Conservation (phyloP, 495 filamentous ascomycete species). For the Hyaloscypha variabilis region DNA sequence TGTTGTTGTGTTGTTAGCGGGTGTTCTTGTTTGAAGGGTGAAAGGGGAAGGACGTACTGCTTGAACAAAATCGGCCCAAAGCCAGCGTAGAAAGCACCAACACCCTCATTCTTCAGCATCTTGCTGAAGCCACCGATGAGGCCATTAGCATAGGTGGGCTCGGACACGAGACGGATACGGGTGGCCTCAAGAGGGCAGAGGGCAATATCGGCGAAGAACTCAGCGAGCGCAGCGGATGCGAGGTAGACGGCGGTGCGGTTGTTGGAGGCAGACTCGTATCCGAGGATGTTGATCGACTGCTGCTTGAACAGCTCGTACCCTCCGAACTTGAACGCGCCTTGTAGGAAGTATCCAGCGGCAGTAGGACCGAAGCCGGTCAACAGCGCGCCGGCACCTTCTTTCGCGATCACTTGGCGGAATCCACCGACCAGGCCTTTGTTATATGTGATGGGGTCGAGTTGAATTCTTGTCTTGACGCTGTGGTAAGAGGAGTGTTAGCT, state of each 20-base stretch:
- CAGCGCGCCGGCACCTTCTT: slow-evolving; percentile 86
- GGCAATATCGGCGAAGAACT: slow-evolving; percentile 94
- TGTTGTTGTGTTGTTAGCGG: slow-evolving; percentile 38
- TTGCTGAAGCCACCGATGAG: slow-evolving; percentile 81
- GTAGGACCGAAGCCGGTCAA: slow-evolving; percentile 88
- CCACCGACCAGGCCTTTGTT: slow-evolving; percentile 88
- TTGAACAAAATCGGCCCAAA: slow-evolving; percentile 95
- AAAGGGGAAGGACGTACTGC: slow-evolving; percentile 67
- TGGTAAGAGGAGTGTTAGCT: slow-evolving; percentile 21
- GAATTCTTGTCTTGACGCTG: slow-evolving; percentile 94
- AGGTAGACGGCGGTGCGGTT: slow-evolving; percentile 91
- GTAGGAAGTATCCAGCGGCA: slow-evolving; percentile 90
- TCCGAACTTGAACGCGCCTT: slow-evolving; percentile 94
- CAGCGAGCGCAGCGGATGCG: slow-evolving; percentile 78
- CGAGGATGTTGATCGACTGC: slow-evolving; percentile 81
- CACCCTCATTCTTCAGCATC: slow-evolving; percentile 82
- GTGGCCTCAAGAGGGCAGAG: slow-evolving; percentile 94
- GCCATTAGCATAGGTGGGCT: slow-evolving; percentile 84
- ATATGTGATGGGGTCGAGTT: slow-evolving; percentile 88
- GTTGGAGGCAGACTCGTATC: slow-evolving; percentile 77
- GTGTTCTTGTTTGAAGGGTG: not conserved
- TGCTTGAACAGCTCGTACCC: slow-evolving; percentile 97
- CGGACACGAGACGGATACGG: slow-evolving; percentile 91
- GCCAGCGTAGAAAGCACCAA: slow-evolving; percentile 91
- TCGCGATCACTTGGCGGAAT: slow-evolving; percentile 80